Evolutionary conservation across 345 rosid species (phyloP).

Genomic region (Citrus cavaleriei): DNA sequence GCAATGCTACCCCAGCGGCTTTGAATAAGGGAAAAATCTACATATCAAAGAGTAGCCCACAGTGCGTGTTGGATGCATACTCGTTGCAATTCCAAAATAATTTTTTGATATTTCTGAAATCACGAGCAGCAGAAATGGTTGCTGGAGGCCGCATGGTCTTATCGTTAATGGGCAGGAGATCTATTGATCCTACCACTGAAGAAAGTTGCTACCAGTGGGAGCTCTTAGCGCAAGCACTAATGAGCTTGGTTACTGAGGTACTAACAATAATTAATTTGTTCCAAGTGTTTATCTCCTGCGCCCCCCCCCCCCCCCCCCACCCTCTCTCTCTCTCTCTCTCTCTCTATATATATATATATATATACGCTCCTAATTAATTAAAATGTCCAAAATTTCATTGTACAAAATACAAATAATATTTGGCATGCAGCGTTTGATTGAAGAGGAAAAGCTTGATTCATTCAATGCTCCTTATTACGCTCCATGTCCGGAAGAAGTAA

Average conservation of each 20-base stretch:
- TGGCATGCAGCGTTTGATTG: conserved; percentile 41
- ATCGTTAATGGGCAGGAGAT: conserved; percentile 55
- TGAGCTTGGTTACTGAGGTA: conserved; percentile 63
- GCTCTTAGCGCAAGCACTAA: conserved; percentile 61
- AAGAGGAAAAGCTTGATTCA: conserved; percentile 57
- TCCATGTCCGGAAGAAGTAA: conserved; percentile 56
- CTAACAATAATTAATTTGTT: too few species aligned
- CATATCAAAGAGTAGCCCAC: conserved; percentile 66
- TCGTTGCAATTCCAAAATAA: conserved; percentile 54
- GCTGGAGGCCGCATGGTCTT: conserved; percentile 69
- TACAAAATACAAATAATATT: background rate
- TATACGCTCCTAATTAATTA: too few species aligned
- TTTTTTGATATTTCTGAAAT: conserved; percentile 46
- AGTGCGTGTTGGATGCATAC: conserved; percentile 48
- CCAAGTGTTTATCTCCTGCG: too few species aligned
- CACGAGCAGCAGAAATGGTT: conserved; percentile 57
- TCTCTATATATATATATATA: too few species aligned
- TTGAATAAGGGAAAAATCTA: conserved; percentile 68
- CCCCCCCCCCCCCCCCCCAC: too few species aligned
- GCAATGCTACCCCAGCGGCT: background rate
- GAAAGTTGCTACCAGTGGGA: conserved; percentile 63
- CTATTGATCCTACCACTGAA: conserved; percentile 49
- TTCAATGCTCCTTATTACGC: conserved; percentile 82
- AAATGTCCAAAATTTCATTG: too few species aligned
- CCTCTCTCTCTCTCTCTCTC: too few species aligned